phyloP scores from a whole-genome alignment of 2,329 filamentous ascomycete species.

The Rhinocladiella similis region DNA sequence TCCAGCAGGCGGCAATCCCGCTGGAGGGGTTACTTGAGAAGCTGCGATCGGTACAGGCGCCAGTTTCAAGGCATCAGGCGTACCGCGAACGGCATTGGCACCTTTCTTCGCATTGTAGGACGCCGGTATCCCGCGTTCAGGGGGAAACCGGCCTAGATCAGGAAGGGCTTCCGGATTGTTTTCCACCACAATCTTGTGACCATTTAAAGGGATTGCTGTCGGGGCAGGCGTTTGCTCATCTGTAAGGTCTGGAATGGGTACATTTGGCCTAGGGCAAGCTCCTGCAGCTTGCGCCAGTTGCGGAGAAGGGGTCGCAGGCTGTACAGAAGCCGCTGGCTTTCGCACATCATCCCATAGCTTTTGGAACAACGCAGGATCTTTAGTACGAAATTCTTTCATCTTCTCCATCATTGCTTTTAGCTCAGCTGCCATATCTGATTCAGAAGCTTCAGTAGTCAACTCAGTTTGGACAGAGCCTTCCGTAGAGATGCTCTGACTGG shows the following conservation, averaged over 20 bases:
- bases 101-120: slow-evolving; percentile 8
- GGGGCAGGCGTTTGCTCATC: background rate
- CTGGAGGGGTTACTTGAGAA: too few relatives aligned
- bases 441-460: background rate
- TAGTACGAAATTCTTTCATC: slow-evolving; percentile 58
- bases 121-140: slow-evolving; percentile 27
- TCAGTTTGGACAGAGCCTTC: slow-evolving; percentile 1
- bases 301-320: slow-evolving; percentile 11
- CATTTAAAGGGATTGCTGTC: slow-evolving; percentile 12
- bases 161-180: slow-evolving; percentile 27
- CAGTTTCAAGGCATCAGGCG: background rate
- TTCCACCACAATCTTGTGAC: slow-evolving; percentile 24
- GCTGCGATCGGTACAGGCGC: too few relatives aligned
- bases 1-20: too few relatives aligned
- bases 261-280: background rate
- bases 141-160: slow-evolving; percentile 33
- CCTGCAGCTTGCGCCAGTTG: slow-evolving; percentile 18
- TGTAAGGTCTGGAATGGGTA: too few relatives aligned
- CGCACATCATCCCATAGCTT: slow-evolving; percentile 56
- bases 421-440: slow-evolving; percentile 48
- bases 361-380: slow-evolving; percentile 56
- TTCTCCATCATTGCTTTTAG: slow-evolving; percentile 58
- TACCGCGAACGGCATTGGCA: background rate
- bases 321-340: slow-evolving; percentile 38
- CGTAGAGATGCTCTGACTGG: background rate